phyloP scores from a whole-genome alignment of 441 rosid genomes.

The Euphorbia corollata region DNA sequence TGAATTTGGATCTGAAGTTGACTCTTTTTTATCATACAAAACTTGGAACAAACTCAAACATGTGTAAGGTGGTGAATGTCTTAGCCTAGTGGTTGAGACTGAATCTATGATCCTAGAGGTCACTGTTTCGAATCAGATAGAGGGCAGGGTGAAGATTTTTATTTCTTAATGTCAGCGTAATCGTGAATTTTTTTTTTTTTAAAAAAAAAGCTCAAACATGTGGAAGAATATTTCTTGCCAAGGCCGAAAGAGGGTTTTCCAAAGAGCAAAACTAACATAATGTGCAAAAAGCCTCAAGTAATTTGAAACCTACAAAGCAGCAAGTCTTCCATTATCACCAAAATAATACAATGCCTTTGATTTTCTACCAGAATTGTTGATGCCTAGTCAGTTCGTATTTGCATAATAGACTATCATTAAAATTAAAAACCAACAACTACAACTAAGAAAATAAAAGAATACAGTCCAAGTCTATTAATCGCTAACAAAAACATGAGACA shows the following conservation, averaged over 20 bases:
- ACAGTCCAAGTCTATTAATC: neutral
- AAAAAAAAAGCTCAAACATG: too few relatives aligned
- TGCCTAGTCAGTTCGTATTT: neutral
- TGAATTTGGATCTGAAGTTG: neutral
- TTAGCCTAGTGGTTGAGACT: too few relatives aligned
- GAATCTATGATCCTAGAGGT: too few relatives aligned
- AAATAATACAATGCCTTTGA: neutral
- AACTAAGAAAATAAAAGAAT: neutral
- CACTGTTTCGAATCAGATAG: too few relatives aligned
- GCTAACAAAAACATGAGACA: neutral
- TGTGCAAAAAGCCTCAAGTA: neutral
- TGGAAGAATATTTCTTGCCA: neutral
- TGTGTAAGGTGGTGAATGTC: neutral
- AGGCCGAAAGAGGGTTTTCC: neutral
- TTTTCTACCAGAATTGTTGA: neutral
- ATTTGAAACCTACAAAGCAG: neutral
- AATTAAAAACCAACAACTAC: neutral
- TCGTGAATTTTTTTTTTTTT: too few relatives aligned
- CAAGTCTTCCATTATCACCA: neutral
- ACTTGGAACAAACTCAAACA: neutral
- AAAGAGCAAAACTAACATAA: neutral
- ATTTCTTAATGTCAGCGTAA: too few relatives aligned
- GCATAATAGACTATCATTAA: neutral
- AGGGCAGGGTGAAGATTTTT: too few relatives aligned
- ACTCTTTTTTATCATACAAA: neutral